Conservation (phyloP, 2,329 filamentous ascomycete genomes). For the Aspergillus transmontanensis region DNA sequence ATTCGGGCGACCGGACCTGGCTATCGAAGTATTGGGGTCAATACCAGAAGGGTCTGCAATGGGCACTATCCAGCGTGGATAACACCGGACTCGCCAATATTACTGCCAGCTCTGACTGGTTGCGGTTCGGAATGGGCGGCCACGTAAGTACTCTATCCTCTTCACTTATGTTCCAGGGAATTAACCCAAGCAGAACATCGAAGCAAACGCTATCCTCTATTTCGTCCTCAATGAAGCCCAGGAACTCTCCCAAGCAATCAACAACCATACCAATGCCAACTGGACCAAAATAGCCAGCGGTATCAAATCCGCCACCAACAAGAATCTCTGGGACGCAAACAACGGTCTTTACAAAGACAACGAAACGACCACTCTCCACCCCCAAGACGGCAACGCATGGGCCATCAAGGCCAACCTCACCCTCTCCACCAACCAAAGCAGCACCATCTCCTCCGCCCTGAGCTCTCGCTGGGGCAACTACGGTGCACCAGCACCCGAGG, state of each 20-base stretch:
- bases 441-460: conserved; percentile 40
- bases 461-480: conserved; percentile 46
- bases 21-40: conserved; percentile 46
- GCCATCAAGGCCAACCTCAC: conserved; percentile 38
- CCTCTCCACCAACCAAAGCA: conserved; percentile 24
- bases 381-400: conserved; percentile 44
- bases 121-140: conserved; percentile 54
- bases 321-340: conserved; percentile 28
- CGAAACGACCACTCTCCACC: conserved; percentile 31
- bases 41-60: conserved; percentile 48
- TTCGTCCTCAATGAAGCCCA: conserved; percentile 29
- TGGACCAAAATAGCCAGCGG: conserved; percentile 24
- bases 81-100: conserved; percentile 50
- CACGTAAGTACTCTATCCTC: conserved; percentile 34
- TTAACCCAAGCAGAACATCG: conserved; percentile 21
- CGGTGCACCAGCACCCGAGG: conserved; percentile 50
- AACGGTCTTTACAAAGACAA: conserved; percentile 32
- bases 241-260: conserved; percentile 23
- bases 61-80: conserved; percentile 47
- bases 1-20: conserved; percentile 45
- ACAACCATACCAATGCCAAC: conserved; percentile 18
- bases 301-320: conserved; percentile 30
- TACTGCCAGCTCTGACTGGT: conserved; percentile 50
- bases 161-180: neutral
- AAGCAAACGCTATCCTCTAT: conserved; percentile 51